Base-by-base conservation (phyloP, 192 early-diverging fungal genomes). In the Geosiphon pyriformis region DNA sequence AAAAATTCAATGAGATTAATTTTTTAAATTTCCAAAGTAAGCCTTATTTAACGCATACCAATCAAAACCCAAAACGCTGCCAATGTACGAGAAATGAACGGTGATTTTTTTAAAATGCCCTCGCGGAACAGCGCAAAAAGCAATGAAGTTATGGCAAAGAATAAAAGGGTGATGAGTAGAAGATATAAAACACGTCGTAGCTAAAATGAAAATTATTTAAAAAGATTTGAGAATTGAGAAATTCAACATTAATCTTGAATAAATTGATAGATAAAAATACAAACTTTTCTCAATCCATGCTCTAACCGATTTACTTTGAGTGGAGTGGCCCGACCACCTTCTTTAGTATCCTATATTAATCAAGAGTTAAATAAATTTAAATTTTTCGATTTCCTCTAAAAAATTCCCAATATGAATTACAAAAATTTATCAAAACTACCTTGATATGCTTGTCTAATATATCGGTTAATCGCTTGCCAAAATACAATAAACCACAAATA, bases 271-370 rank as follows among this genome's bases (percentile, higher is more conserved):
- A 18, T 59, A 35, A 29, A 59, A 59, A 32, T 34, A 17, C 22
- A 18, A 33, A 59, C 57, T 32, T 59, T 59, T 10, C 34, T 59
- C n/a, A 59, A 59, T 30, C 57, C 57, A n/a, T 17, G 57, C 15
- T 31, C 30, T 59, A 59, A 35, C 29, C 27, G 10, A 33, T 35
- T 7, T 1, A 59, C 15, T 59, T 59, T 59, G 8, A 22, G n/a
- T 2, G 29, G 15, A 2, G 10, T 59, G 15, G 15, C 57, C 17
- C 31, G 29, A 10, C 30, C 30, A 32, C 30, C 2, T 12, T 33
- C 6, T 59, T 59, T 59, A 18, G 57, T 59, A 12, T 59, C 57
- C 57, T 59, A 34, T 26, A 33, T n/a, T 33, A 6, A 34, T 30
- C 2, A 59, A 59, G 12, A 30, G 18, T 15, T n/a, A n/a, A n/a